Conservation (phyloP, 306 rosid species). For the Ziziphus jujuba region DNA sequence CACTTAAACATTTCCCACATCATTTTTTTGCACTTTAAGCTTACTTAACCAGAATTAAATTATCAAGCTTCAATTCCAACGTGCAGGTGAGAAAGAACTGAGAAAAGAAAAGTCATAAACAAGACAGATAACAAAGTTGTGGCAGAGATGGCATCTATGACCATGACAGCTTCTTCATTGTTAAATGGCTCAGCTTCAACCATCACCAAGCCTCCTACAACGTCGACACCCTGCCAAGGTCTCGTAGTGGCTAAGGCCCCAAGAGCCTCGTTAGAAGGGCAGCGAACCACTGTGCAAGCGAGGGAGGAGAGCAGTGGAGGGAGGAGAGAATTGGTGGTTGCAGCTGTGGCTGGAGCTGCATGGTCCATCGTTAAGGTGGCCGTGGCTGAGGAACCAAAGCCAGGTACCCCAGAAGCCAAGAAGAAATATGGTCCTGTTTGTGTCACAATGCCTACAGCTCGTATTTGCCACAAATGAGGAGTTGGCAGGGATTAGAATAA, state of each 20-base stretch:
- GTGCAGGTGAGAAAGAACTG: neutral
- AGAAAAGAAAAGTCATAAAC: neutral
- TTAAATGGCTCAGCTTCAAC: constrained; percentile 24
- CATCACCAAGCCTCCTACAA: constrained; percentile 21
- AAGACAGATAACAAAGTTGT: neutral
- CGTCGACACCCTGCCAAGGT: constrained; percentile 11
- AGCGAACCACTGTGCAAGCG: constrained; percentile 24
- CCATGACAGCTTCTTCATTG: constrained; percentile 56
- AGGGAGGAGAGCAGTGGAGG: constrained; percentile 39
- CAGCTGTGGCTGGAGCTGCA: constrained; percentile 44
- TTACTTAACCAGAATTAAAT: neutral
- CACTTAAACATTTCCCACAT: neutral
- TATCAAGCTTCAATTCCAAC: too few species aligned
- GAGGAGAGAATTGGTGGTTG: constrained; percentile 54
- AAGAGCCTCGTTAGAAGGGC: constrained; percentile 37
- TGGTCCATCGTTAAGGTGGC: constrained; percentile 49
- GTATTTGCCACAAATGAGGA: constrained; percentile 43
- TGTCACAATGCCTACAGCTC: constrained; percentile 67
- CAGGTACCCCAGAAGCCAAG: constrained; percentile 52
- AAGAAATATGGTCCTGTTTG: constrained; percentile 53
- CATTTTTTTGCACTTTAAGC: constrained; percentile 23
- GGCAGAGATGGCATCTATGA: constrained; percentile 53
- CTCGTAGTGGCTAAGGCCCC: constrained; percentile 46
- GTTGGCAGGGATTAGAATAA: too few species aligned
- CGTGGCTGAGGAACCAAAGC: constrained; percentile 53